Base-by-base conservation (phyloP, 1,284 basidiomycete species). In the Inonotus obliquus region DNA sequence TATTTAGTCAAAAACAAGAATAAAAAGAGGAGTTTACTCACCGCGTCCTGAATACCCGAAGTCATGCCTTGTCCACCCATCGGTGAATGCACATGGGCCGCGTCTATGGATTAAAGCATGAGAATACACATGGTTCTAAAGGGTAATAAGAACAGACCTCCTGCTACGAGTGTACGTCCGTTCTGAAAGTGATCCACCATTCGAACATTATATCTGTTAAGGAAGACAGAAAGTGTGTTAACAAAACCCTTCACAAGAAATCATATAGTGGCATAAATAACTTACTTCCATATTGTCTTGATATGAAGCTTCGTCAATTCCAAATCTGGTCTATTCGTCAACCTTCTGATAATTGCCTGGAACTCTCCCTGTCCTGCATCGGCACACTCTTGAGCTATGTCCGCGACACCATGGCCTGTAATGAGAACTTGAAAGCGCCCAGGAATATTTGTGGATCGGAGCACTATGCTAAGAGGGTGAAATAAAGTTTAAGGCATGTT, bases 1-100 rank as follows among this genome's bases (percentile, higher is more conserved):
- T 39, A 9, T 21, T 54, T 5, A 14, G 44, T 14, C 29, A 54
- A n/a, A 6, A 38, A n/a, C 1, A 25, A 25, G 25, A 2, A 29
- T 23, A 23, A 6, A 21, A 19, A 14, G 11, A 39, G 11, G 41
- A 41, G 27, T 17, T n/a, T 5, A 61, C 73, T 21, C 51, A 77
- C 76, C 1, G 76, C 67, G 64, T 79, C 77, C 63, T 78, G 76
- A 7, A 79, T 67, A 29, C 71, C 65, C 0, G 73, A 69, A 54
- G 79, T 81, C 47, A 78, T 66, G 9, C 77, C 79, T 61, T 81
- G 78, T 10, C 78, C 76, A 21, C 80, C 79, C 0, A 74, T 73
- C 25, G 77, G 78, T 52, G 75, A 77, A 62, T 80, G 79, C 14
- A 76, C 73, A 63, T 78, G 76, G 1, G 71, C 76, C 27, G 76